Conservation (phyloP, 768 basidiomycete species). For the Russula vinacea region DNA sequence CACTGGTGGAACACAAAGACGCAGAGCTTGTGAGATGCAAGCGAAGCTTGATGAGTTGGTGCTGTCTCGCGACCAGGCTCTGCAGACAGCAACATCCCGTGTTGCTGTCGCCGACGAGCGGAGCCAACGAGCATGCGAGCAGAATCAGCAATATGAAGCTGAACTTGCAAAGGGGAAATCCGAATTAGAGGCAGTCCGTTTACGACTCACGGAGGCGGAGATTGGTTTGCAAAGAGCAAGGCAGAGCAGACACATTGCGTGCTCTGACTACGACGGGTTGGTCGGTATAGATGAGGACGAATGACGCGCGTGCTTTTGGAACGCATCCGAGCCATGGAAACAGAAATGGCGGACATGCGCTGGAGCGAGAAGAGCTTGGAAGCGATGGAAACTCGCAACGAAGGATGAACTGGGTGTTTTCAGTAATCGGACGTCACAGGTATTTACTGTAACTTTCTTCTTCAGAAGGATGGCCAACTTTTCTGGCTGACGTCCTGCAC, state of each 20-base stretch:
- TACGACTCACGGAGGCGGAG: slow-evolving; percentile 74
- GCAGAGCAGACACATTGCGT: slow-evolving; percentile 81
- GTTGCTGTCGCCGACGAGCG: slow-evolving; percentile 72
- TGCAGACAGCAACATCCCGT: slow-evolving; percentile 62
- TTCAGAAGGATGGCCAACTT: too few relatives aligned
- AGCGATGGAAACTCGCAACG: too few relatives aligned
- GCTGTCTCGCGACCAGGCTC: slow-evolving; percentile 70
- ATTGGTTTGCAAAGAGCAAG: slow-evolving; percentile 87
- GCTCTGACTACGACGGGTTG: too few relatives aligned
- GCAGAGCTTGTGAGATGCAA: slow-evolving; percentile 66
- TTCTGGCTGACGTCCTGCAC: slow-evolving; percentile 60
- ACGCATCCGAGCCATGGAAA: slow-evolving; percentile 56
- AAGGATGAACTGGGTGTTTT: too few relatives aligned
- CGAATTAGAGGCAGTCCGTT: slow-evolving; percentile 62
- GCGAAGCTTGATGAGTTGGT: slow-evolving; percentile 70
- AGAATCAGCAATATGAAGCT: too few relatives aligned
- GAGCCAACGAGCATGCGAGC: too few relatives aligned
- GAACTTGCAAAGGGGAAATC: too few relatives aligned
- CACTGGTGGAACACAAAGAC: slow-evolving; percentile 70
- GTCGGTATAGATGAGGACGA: slow-evolving; percentile 73
- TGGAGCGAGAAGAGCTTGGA: slow-evolving; percentile 24
- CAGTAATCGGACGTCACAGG: too few relatives aligned
- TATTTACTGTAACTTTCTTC: too few relatives aligned
- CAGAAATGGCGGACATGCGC: slow-evolving; percentile 66
- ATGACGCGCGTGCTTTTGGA: slow-evolving; percentile 63